Evolutionary conservation across 2,329 filamentous ascomycete genomes (phyloP).

Genomic region (Huntiella moniliformis): DNA sequence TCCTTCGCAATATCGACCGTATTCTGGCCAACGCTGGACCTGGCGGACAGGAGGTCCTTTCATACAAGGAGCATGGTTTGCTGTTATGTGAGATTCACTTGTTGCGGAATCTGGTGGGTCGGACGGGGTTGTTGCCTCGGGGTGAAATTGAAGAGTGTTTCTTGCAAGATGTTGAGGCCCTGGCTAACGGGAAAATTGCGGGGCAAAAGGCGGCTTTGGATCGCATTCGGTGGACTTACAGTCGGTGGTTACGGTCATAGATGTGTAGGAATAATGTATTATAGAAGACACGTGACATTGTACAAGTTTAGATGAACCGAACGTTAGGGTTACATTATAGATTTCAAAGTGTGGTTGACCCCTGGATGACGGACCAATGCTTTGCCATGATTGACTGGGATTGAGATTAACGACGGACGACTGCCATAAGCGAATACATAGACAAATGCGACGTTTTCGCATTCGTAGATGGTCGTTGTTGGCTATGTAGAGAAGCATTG

Average conservation of each 20-base stretch:
- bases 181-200: conserved; percentile 64
- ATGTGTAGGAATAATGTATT: background rate
- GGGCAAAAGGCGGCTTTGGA: conserved; percentile 63
- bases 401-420: too few species aligned
- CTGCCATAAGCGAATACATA: too few species aligned
- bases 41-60: conserved; percentile 53
- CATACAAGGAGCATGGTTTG: conserved; percentile 83
- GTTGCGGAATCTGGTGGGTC: conserved; percentile 47
- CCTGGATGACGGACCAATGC: too few species aligned
- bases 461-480: too few species aligned
- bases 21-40: conserved; percentile 51
- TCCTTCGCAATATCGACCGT: conserved; percentile 75
- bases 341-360: too few species aligned
- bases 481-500: too few species aligned
- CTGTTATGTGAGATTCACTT: conserved; percentile 80
- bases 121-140: conserved; percentile 40
- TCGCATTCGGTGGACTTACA: conserved; percentile 80
- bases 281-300: too few species aligned
- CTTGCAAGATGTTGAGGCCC: conserved; percentile 67
- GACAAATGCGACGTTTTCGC: too few species aligned
- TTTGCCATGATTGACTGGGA: too few species aligned
- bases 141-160: conserved; percentile 66
- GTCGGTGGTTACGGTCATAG: conserved; percentile 41
- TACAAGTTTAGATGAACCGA: too few species aligned
- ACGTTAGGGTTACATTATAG: too few species aligned